A percentile compares a stretch with the other conserved stretches of the same genome.
phyloP scores from a whole-genome alignment of 352 stramenopile genomes.

The Chrysophaeum taylorii region DNA sequence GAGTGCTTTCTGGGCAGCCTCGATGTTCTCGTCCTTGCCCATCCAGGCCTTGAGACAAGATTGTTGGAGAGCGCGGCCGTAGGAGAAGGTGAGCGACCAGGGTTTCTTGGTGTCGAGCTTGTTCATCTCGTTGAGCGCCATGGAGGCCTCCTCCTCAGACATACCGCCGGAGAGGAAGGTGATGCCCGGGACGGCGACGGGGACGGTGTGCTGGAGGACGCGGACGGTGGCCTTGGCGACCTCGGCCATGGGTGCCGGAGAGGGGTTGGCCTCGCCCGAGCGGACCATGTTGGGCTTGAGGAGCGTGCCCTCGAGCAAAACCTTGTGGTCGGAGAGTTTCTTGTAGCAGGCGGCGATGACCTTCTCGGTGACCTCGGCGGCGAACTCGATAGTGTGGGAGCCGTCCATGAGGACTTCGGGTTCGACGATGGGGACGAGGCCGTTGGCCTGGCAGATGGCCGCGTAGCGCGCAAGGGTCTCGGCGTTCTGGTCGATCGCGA shows the following conservation, averaged over 20 bases:
- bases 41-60: constrained; percentile 32
- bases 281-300: constrained; percentile 52
- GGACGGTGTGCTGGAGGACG: constrained; percentile 43
- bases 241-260: constrained; percentile 23
- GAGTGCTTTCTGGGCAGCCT: constrained; percentile 34
- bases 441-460: constrained; percentile 45
- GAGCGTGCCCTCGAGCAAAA: constrained; percentile 40
- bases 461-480: constrained; percentile 39
- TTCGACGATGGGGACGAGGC: constrained; percentile 49
- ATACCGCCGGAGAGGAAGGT: constrained; percentile 41
- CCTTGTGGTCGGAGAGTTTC: constrained; percentile 36
- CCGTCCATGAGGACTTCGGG: constrained; percentile 44
- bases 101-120: constrained; percentile 30
- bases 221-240: constrained; percentile 34
- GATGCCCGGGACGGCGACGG: constrained; percentile 40
- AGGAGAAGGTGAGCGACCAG: constrained; percentile 48
- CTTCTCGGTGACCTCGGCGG: constrained; percentile 33
- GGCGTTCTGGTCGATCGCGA: constrained; percentile 35
- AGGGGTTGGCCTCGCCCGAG: constrained; percentile 30
- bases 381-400: constrained; percentile 32
- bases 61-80: constrained; percentile 39
- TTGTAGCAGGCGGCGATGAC: constrained; percentile 39
- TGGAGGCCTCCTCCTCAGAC: constrained; percentile 28
- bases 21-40: constrained; percentile 31
- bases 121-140: constrained; percentile 43